Conservation (phyloP, 306 rosid species). For the Urtica urens region DNA sequence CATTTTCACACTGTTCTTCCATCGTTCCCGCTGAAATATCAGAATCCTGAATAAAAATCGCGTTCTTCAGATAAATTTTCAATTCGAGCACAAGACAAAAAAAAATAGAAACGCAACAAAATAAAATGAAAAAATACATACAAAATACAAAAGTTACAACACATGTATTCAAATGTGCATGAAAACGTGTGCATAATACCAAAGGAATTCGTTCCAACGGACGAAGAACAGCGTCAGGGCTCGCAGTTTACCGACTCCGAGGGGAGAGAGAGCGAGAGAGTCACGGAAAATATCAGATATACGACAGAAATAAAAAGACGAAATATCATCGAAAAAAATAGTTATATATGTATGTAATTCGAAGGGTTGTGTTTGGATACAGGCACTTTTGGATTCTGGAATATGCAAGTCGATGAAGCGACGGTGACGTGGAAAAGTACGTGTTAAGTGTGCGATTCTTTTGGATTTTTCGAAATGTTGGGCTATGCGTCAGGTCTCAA, state of each 20-base stretch:
- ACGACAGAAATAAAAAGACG: constrained; percentile 5
- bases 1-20: constrained; percentile 21
- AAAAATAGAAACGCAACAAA: neutral
- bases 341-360: neutral
- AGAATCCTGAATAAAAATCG: constrained; percentile 16
- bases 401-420: constrained; percentile 19
- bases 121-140: neutral
- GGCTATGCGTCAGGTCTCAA: constrained; percentile 10
- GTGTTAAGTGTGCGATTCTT: neutral
- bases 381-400: constrained; percentile 28
- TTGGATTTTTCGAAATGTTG: constrained; percentile 7
- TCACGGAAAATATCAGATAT: constrained; percentile 7
- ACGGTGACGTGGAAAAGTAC: constrained; percentile 18
- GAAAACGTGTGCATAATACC: neutral
- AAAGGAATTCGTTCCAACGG: neutral
- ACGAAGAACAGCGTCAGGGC: neutral
- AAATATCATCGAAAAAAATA: neutral
- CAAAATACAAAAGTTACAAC: too few species aligned
- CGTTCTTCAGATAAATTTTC: constrained; percentile 1
- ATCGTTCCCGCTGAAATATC: constrained; percentile 7
- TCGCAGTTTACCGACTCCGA: constrained; percentile 3
- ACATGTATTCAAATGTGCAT: too few species aligned
- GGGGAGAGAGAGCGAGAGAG: constrained; percentile 1
- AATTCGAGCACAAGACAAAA: constrained; percentile 8
- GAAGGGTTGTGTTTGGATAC: constrained; percentile 13